Conservation (phyloP, 257 asterid genomes). For the Mitragyna speciosa region DNA sequence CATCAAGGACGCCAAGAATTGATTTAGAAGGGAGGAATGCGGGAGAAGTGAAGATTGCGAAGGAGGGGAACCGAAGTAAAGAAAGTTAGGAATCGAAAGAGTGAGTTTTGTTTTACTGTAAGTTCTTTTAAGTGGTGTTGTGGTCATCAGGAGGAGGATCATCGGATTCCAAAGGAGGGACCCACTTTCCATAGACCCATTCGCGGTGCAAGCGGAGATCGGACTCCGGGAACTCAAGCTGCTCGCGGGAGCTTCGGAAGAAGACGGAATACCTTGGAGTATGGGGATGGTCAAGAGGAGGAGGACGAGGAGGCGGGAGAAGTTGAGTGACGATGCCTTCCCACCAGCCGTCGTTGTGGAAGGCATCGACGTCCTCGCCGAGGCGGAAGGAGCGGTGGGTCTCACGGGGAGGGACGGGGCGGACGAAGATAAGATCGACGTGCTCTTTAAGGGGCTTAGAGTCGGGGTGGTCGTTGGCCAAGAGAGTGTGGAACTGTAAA, state of each 20-base stretch:
- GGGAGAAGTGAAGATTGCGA: background rate
- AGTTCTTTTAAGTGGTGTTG: background rate
- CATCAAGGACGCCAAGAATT: no score
- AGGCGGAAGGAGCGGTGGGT: constrained; percentile 36
- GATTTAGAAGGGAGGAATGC: no score
- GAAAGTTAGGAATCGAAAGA: no score
- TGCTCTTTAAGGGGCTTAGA: constrained; percentile 36
- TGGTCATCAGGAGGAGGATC: background rate
- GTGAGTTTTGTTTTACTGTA: no score
- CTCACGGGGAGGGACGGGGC: constrained; percentile 57
- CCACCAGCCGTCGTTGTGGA: constrained; percentile 72
- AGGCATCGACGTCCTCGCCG: constrained; percentile 60
- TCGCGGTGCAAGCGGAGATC: constrained; percentile 64
- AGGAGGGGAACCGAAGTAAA: no score
- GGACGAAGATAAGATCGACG: constrained; percentile 40
- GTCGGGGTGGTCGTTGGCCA: background rate
- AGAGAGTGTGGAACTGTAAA: constrained; percentile 47
- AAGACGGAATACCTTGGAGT: constrained; percentile 42
- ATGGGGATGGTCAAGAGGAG: background rate
- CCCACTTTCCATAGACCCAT: constrained; percentile 60
- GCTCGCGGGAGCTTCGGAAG: constrained; percentile 56
- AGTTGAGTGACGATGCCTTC: constrained; percentile 46
- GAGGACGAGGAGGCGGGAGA: background rate
- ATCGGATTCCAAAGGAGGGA: constrained; percentile 32
- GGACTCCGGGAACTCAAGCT: constrained; percentile 36